Base-by-base conservation (phyloP, 805 yeast species). In the Metschnikowia cerradonensis region DNA sequence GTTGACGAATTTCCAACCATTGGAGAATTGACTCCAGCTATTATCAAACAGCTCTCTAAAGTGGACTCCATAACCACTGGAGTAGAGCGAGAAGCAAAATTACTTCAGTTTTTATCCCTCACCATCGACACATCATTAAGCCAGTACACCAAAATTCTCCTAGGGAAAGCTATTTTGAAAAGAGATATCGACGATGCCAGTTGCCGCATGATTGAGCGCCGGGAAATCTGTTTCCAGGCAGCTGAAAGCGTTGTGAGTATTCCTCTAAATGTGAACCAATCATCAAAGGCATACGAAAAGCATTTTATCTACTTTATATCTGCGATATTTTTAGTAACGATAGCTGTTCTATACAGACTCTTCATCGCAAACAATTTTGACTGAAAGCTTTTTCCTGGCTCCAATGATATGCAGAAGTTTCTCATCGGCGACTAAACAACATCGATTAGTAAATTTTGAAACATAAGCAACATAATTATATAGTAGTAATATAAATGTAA, bases 221-320 rank as follows among this genome's bases (percentile, higher is more conserved):
- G 78, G 45, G 68, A 67, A 13, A 60, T 73, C 6, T 73, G 78
- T 43, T 66, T 59, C 47, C 72, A 63, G 54, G 76, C 77, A 1
- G 74, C 75, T 2, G 76, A 71, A 45, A 69, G 70, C 49, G 75
- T 72, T 26, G 73, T 73, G 14, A 65, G 71, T 52, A 73, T 73
- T 32, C 77, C 77, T 7, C 63, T 72, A 30, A 62, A 70, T 1
- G 74, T 70, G 49, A 70, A 66, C 22, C 70, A 63, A 44, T 36
- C 61, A 7, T 42, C 60, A n/a, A 51, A 55, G n/a, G 42, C 54
- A n/a, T 55, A 62, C 30, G 56, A 62, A 17, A 60, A 60, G 45
- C 68, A 69, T 52, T 17, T 66, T 5, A 54, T 58, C 2, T 64
- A 64, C 41, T 54, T 58, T 13, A 54, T 62, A 15, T 48, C 65